Base-by-base conservation (phyloP, 352 stramenopile genomes). In the Pythium vanterpoolii region DNA sequence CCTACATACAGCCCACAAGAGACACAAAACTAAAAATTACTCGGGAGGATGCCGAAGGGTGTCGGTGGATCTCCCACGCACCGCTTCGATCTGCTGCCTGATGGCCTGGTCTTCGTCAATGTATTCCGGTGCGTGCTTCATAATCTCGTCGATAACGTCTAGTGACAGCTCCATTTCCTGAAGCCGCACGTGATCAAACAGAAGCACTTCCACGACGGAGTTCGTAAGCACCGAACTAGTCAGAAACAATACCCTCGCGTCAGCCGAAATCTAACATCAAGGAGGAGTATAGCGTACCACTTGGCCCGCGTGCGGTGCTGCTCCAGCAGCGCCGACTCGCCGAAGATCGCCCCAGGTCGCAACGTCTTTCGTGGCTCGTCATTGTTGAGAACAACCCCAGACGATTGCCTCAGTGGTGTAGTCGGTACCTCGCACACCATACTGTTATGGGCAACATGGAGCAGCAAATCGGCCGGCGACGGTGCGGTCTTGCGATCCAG, bases 131-230 rank as follows among this genome's bases (percentile, higher is more conserved):
- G 68, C 76, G 31, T 67, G 56, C 24, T 74, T 66, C 18, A 83
- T 66, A 24, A 90, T 73, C 45, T 87, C 75, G 16, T 71, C 69
- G 48, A 89, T 54, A 14, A 86, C 70, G n/a, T 90, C 77, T 0
- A 76, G 52, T 44, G 73, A 54, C 0, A 90, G 53, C 56, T 86
- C 77, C 79, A 90, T 90, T 52, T 90, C 81, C 55, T 90, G 81
- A n/a, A 90, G 64, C 14, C 77, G 77, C 65, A 82, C 72, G 44
- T 90, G 79, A 36, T 88, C 74, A 38, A 90, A 86, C 2, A 89
- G 57, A 23, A 90, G 63, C 49, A 88, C 77, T 56, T 90, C 81
- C 21, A 89, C 78, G 19, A 90, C 72, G 27, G 77, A 87, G 36
- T 90, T 74, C 16, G 78, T 76, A 42, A 89, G 68, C 23, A 90